Base-by-base conservation (phyloP, 73 alveolate genomes). In the Blepharisma stoltei region DNA sequence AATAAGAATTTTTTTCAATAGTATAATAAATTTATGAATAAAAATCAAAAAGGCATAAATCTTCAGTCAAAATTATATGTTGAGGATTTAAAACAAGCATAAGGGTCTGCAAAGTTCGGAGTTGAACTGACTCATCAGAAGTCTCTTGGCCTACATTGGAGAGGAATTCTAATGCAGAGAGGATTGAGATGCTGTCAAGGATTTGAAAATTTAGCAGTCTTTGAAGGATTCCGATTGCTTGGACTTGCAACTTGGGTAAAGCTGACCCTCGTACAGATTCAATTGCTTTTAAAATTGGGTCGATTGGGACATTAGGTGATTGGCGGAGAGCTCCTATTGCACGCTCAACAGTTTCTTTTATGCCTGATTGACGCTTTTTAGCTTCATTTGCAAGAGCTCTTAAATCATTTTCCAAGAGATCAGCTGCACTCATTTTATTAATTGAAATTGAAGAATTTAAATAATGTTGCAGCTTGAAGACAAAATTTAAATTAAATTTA, bases 31-130 rank as follows among this genome's bases (percentile, higher is more conserved):
- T 11, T 67, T 38, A 38, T 75, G 18, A 76, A 78, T 87, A 7
- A 78, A n/a, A 27, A 43, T 84, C 85, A 18, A 77, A 80, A 54
- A n/a, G n/a, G n/a, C n/a, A n/a, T n/a, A 84, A 67, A 27, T 78
- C 86, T 52, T 83, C 75, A 23, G 86, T 45, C 9, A 83, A 65
- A 44, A 65, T 78, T 54, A 83, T n/a, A 9, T 80, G 60, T 27
- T 81, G 69, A 23, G 93, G 93, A 65, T 86, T 84, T 8, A 86
- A 53, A 68, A 86, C 85, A 25, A 86, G 82, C 82, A 86, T 50
- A 14, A 86, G 38, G 7, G 82, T 86, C 55, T 86, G 85, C 9
- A 86, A 80, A 54, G 73, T 81, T 49, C 77, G 81, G 18, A 86
- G 80, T 67, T 86, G 78, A 11, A 85, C 71, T 83, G 80, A 77